Evolutionary conservation across 2,329 filamentous ascomycete species (phyloP), one percentile per base, ranked within the genome.

Genomic region (Alternaria gansuensis): DNA sequence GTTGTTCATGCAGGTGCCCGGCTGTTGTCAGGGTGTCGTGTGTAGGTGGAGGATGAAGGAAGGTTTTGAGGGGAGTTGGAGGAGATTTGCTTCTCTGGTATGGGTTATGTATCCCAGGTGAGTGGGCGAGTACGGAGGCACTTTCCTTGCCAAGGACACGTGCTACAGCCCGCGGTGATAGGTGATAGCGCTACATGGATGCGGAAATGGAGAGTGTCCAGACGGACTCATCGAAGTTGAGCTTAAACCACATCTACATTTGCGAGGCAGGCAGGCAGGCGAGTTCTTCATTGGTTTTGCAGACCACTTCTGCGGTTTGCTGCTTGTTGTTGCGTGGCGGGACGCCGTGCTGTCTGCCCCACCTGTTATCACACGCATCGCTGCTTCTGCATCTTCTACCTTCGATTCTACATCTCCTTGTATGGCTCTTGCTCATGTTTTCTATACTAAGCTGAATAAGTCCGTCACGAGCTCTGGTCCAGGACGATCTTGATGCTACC

Each of bases 1-100:
- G 45, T 21, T 64, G 40, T 5, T 44, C 23, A 11, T 48, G 43
- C 23, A 23, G 6, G 28, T 37, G 29, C 11, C 36, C 24, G 13
- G 8, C 28, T 23, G 14, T 24, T 37, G 9, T 33, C 31, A 1
- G 10, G 28, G 51, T 23, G 17, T 14, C 3, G 40, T 44, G 9
- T 36, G 17, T 24, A 44, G 39, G 26, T 33, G 28, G 14, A 52
- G 9, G 13, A 26, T 9, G 34, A 28, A 31, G 21, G 24, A 28
- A 50, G 23, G n/a, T 28, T 23, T 1, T 50, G n/a, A 28, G n/a
- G 10, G 9, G 23, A 28, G 4, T 11, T 39, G 23, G 33, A 36
- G 6, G 14, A 33, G 14, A 6, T 37, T 36, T 49, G 13, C 29
- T 46, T 21, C 10, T 33, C 28, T 23, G 28, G 43, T 46, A 17